Conservation (phyloP, 164 flowering plant species). For the Tetrastigma voinierianum region DNA sequence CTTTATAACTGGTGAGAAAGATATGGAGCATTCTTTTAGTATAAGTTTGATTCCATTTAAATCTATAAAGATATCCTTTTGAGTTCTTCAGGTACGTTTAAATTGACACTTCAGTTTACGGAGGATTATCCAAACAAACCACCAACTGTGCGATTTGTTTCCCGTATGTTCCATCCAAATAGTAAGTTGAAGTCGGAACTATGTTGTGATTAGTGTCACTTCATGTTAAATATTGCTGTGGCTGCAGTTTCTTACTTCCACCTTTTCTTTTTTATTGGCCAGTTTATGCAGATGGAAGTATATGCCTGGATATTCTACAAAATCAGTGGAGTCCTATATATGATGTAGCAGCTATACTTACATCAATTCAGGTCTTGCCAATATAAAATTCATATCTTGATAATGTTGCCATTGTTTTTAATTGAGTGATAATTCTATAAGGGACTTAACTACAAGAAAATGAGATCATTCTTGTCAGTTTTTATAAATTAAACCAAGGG, state of each 20-base stretch:
- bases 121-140: constrained; percentile 76
- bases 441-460: too few relatives aligned
- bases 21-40: too few relatives aligned
- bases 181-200: constrained; percentile 35
- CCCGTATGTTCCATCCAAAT: constrained; percentile 70
- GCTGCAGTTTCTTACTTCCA: not conserved
- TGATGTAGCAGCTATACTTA: constrained; percentile 55
- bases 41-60: too few relatives aligned
- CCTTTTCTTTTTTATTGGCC: constrained; percentile 3
- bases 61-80: not conserved
- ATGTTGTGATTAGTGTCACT: not conserved
- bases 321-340: constrained; percentile 62
- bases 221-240: not conserved
- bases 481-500: too few relatives aligned
- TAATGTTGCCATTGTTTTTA: too few relatives aligned
- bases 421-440: too few relatives aligned
- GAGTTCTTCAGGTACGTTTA: constrained; percentile 51
- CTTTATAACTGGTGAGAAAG: too few relatives aligned
- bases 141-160: constrained; percentile 60
- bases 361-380: constrained; percentile 47
- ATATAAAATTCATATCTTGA: too few relatives aligned
- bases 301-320: constrained; percentile 52
- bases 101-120: constrained; percentile 56
- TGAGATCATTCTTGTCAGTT: too few relatives aligned
- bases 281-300: constrained; percentile 72